Conservation (phyloP, 2,329 filamentous ascomycete species). For the Fonsecaea monophora region DNA sequence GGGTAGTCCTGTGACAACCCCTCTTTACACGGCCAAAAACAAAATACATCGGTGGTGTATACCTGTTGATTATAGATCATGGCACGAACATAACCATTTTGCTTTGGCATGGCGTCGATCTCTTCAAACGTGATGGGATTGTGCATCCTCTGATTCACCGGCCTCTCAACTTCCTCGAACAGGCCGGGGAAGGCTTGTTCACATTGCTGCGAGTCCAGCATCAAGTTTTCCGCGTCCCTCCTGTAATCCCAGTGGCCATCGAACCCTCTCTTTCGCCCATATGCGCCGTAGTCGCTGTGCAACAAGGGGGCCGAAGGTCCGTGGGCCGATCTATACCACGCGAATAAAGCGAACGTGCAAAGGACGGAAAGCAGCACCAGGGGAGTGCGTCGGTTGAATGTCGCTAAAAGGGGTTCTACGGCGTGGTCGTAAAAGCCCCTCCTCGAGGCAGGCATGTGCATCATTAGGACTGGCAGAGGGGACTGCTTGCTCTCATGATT, state of each 20-base stretch:
- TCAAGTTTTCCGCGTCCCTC: constrained; percentile 40
- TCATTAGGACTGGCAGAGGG: not conserved
- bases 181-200: constrained; percentile 41
- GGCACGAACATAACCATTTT: constrained; percentile 44
- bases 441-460: constrained; percentile 9
- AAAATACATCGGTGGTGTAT: constrained; percentile 19
- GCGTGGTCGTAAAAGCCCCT: constrained; percentile 13
- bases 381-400: constrained; percentile 23
- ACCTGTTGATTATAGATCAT: constrained; percentile 47
- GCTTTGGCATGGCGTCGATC: constrained; percentile 36
- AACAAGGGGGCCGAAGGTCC: not conserved
- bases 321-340: constrained; percentile 21
- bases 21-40: not conserved
- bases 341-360: constrained; percentile 5
- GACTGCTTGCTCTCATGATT: not conserved
- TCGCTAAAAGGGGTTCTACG: constrained; percentile 14
- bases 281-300: constrained; percentile 11
- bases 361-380: constrained; percentile 15
- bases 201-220: constrained; percentile 40
- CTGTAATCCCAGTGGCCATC: constrained; percentile 34
- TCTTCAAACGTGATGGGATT: constrained; percentile 38
- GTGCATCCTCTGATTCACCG: constrained; percentile 30
- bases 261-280: constrained; percentile 15
- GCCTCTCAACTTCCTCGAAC: constrained; percentile 41
- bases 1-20: not conserved